Evolutionary conservation across 2,329 filamentous ascomycete species (phyloP).

Genomic region (Phoma herbarum): DNA sequence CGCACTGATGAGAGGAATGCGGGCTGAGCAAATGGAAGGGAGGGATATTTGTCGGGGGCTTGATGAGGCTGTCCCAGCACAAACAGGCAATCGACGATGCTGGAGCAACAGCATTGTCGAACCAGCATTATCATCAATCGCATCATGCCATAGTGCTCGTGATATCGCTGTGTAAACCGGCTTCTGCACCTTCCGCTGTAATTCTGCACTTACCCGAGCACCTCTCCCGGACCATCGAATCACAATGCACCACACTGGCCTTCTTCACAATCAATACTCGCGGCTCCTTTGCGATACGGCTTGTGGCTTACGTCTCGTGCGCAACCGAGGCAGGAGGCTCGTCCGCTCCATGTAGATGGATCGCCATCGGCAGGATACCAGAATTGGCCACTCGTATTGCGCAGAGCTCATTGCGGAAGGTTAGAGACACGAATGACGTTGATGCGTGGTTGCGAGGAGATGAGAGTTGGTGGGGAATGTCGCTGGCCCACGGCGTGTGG

Average conservation of each 20-base stretch:
- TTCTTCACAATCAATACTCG: constrained; percentile 1
- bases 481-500: constrained; percentile 5
- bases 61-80: background rate
- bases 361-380: background rate
- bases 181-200: constrained; percentile 16
- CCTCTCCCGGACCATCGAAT: constrained; percentile 1
- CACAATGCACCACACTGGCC: background rate
- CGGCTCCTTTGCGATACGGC: constrained; percentile 5
- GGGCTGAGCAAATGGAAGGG: constrained; percentile 3
- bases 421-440: constrained; percentile 26
- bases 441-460: constrained; percentile 11
- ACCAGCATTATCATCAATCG: background rate
- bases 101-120: background rate
- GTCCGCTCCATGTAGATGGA: constrained; percentile 5
- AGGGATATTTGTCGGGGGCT: background rate
- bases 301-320: constrained; percentile 1
- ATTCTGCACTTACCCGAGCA: constrained; percentile 2
- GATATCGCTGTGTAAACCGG: constrained; percentile 13
- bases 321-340: constrained; percentile 12
- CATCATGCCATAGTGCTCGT: constrained; percentile 1
- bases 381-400: constrained; percentile 15
- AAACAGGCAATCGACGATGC: constrained; percentile 10
- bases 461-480: constrained; percentile 5
- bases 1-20: constrained; percentile 14
- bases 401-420: constrained; percentile 7